phyloP scores from a whole-genome alignment of 345 rosid genomes.

The Populus alba region DNA sequence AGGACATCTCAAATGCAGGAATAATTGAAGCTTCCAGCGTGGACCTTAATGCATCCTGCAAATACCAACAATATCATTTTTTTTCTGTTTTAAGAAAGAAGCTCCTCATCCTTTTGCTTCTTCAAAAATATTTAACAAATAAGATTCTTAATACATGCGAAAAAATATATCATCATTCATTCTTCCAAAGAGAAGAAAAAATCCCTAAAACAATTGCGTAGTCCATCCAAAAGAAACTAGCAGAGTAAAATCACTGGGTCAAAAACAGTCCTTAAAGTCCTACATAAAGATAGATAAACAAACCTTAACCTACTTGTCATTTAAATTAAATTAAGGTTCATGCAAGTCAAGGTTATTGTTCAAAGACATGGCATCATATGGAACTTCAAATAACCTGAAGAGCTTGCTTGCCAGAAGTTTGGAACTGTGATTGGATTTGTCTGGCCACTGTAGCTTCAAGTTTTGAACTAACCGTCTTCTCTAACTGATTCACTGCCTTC shows the following conservation, averaged over 20 bases:
- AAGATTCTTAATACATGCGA: neutral
- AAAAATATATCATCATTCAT: neutral
- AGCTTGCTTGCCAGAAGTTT: constrained; percentile 89
- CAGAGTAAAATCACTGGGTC: neutral
- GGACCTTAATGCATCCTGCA: constrained; percentile 60
- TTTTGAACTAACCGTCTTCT: constrained; percentile 71
- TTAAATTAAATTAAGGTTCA: neutral
- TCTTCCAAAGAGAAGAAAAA: constrained; percentile 3
- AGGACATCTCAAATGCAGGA: constrained; percentile 90
- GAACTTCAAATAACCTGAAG: constrained; percentile 56
- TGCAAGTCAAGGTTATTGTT: neutral
- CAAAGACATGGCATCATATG: neutral
- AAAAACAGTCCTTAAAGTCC: neutral
- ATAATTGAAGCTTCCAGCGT: constrained; percentile 63
- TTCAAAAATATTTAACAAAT: neutral
- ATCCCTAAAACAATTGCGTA: neutral
- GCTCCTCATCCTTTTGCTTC: neutral
- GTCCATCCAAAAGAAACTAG: neutral
- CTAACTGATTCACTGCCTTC: constrained; percentile 81
- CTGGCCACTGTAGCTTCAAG: constrained; percentile 76
- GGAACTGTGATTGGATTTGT: constrained; percentile 87
- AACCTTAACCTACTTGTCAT: neutral
- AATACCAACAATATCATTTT: constrained; percentile 15
- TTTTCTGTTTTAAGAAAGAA: neutral
- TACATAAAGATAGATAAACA: neutral